Base-by-base conservation (phyloP, 352 stramenopile species). In the Saprolegnia parasitica region DNA sequence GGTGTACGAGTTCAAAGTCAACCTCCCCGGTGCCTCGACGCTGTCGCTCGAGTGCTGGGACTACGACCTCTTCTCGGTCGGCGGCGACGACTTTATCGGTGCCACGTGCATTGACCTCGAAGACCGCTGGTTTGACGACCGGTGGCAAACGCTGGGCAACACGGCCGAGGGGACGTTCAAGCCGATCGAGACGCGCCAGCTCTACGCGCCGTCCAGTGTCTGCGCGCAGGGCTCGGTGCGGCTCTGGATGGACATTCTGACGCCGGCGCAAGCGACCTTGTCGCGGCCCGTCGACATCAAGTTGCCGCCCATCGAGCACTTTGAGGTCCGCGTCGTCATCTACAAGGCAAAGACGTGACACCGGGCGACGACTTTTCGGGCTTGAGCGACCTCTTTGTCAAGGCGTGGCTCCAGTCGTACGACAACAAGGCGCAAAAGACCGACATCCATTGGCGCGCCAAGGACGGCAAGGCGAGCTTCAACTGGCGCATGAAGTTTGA, bases 401-500 rank as follows among this genome's bases (percentile, higher is more conserved):
- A 93, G 65, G 81, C 76, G 72, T 97, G 90, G 89, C 77, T 98
- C 57, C 88, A 96, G 63, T 86, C 76, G 65, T 74, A 80, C 39
- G 77, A 95, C 65, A 77, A 90, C 46, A 79, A 84, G 49, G 79
- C 80, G 5, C 83, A 92, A 70, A 80, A 76, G 9, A 98, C 91
- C 1, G 91, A 98, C 72, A 96, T 83, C 18, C 91, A 98, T 72
- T 98, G 90, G 90, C 84, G 91, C 42, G 85, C 80, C 40, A 95
- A 91, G 62, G 78, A 87, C 54, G 90, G 91, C 29, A 89, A 93
- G 61, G 89, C 78, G 4, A 93, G 80, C 5, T 98, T 93, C 71
- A 98, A 98, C 74, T 98, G 89, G 87, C 86, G 91, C 32, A 87
- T 97, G 77, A 96, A 97, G 72, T 97, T 96, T 73, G 77, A 91